Percentiles rank a stretch among this genome's conserved stretches.
These are phyloP conservation scores for Xylaria flabelliformis DNA, from an alignment of 495 filamentous ascomycete species.

Conservation along the genomic window DNA sequence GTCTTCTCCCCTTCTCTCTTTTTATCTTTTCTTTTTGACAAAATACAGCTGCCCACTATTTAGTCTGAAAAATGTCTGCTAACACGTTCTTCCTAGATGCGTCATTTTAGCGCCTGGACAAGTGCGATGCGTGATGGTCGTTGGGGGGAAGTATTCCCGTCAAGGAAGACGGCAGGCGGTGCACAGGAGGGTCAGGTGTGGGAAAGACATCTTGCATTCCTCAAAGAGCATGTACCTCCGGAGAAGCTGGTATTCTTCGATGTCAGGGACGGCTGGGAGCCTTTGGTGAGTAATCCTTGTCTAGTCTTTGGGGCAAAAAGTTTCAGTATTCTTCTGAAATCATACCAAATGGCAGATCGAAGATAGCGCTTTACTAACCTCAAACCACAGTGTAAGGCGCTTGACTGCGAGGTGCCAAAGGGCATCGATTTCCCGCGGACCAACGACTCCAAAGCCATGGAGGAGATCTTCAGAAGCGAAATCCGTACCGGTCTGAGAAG, in stretches of 20 bases:
- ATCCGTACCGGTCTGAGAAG: conserved; percentile 29
- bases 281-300: conserved; percentile 20
- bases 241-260: conserved; percentile 39
- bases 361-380: not conserved
- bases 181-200: conserved; percentile 29
- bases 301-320: not conserved
- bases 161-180: conserved; percentile 24
- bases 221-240: conserved; percentile 34
- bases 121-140: conserved; percentile 31
- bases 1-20: no score
- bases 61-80: conserved; percentile 22
- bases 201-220: conserved; percentile 35
- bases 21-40: no score
- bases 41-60: not conserved
- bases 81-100: conserved; percentile 29
- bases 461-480: conserved; percentile 31
- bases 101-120: conserved; percentile 32
- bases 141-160: conserved; percentile 34
- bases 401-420: conserved; percentile 32
- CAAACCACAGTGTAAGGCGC: conserved; percentile 27
- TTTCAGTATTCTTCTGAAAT: not conserved
- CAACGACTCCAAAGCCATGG: conserved; percentile 35
- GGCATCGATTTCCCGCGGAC: conserved; percentile 32
- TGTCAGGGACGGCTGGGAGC: conserved; percentile 37
- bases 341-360: not conserved